Conservation (phyloP, 129 eudicot species). For the Smallanthus sonchifolius region DNA sequence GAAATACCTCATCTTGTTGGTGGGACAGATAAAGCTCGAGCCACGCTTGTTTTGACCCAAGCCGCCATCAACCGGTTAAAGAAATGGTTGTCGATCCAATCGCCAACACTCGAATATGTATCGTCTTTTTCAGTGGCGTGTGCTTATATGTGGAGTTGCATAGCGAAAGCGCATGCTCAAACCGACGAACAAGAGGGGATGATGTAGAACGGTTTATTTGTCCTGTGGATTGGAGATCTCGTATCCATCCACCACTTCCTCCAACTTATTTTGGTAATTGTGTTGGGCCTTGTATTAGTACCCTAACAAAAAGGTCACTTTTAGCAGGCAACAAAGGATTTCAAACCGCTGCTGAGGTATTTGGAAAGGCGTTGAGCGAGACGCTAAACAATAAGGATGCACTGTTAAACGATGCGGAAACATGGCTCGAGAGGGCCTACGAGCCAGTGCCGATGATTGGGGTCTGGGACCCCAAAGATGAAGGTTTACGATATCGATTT, state of each 20-base stretch:
- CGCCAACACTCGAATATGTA: constrained; percentile 17
- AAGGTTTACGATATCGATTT: constrained; percentile 26
- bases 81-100: background rate
- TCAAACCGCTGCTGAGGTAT: constrained; percentile 8
- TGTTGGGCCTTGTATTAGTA: background rate
- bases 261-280: constrained; percentile 35
- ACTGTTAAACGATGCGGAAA: background rate
- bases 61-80: constrained; percentile 28
- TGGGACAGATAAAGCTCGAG: constrained; percentile 32
- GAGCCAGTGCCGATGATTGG: background rate
- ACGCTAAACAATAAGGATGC: constrained; percentile 7
- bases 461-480: constrained; percentile 26
- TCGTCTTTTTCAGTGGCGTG: constrained; percentile 38
- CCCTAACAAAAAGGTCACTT: background rate
- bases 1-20: constrained; percentile 18
- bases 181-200: background rate
- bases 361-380: constrained; percentile 9
- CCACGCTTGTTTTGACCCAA: constrained; percentile 28
- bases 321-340: constrained; percentile 12
- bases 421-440: background rate
- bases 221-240: constrained; percentile 20
- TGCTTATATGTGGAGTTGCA: constrained; percentile 37
- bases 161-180: constrained; percentile 18
- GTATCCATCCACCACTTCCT: constrained; percentile 18
- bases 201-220: constrained; percentile 18